These are phyloP conservation scores for Phylloporus sp. DNA, from an alignment of 1,284 basidiomycete species.

Conservation along the genomic window DNA sequence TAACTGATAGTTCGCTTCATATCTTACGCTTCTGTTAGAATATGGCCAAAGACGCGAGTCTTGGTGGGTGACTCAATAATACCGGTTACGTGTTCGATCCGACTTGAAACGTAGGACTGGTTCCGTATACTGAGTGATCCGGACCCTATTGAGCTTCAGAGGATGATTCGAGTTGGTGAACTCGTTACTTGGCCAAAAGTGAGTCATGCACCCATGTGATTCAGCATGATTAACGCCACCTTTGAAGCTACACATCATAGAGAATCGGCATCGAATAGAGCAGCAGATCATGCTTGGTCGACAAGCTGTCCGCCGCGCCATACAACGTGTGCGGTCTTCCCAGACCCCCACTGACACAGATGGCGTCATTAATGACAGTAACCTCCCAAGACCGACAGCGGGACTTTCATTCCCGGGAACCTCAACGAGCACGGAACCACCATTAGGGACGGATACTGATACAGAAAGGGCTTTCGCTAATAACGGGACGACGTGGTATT, in stretches of 20 bases:
- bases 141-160: slow-evolving; percentile 75
- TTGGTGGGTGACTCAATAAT: slow-evolving; percentile 54
- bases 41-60: slow-evolving; percentile 86
- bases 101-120: slow-evolving; percentile 71
- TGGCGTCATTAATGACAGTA: slow-evolving; percentile 30
- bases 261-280: slow-evolving; percentile 83
- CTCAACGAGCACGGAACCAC: slow-evolving; percentile 47
- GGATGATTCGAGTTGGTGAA: slow-evolving; percentile 88
- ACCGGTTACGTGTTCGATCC: slow-evolving; percentile 7
- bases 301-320: slow-evolving; percentile 68
- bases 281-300: slow-evolving; percentile 86
- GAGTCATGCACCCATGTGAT: slow-evolving; percentile 19
- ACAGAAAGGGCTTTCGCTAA: slow-evolving; percentile 57
- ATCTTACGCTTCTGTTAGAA: slow-evolving; percentile 56
- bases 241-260: slow-evolving; percentile 85
- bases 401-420: slow-evolving; percentile 10
- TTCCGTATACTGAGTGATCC: slow-evolving; percentile 86
- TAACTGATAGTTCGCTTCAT: slow-evolving; percentile 16
- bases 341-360: slow-evolving; percentile 41
- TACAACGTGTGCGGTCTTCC: slow-evolving; percentile 42
- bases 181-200: slow-evolving; percentile 97
- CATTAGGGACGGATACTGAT: slow-evolving; percentile 69
- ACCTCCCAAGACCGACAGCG: slow-evolving; percentile 17
- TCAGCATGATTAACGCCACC: slow-evolving; percentile 15
- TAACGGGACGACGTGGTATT: slow-evolving; percentile 58